Base-by-base conservation (phyloP, 805 yeast genomes). In the Hanseniaspora taiwanica region DNA sequence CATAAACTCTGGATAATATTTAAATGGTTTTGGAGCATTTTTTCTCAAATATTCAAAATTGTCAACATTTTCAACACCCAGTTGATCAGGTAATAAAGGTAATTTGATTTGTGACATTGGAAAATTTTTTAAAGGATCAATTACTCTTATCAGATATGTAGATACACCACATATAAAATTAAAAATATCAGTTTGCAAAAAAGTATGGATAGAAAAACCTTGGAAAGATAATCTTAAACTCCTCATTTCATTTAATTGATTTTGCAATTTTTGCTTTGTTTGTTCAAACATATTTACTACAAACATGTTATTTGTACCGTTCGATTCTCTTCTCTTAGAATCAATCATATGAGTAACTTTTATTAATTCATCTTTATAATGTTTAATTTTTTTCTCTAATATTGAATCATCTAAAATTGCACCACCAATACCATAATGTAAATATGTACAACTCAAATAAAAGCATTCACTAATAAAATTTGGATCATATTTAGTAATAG, bases 391-490 rank as follows among this genome's bases (percentile, higher is more conserved):
- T 46, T 71, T 72, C 13, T 70, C 63, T 24, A 78, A 52, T 43
- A 78, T 73, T 35, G 72, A 76, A 44, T 75, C 73, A 36, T 65
- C 66, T 35, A 74, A 68, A 42, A 71, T 60, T 0, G 81, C 61
- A 38, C 96, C 97, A 19, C 94, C 94, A 33, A 84, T 64, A 34
- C 97, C 98, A 60, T 81, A 91, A 48, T 89, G 87, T 37, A 84
- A 59, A 55, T 80, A 86, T 0, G 94, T 76, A 39, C 81, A 65
- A 5, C 87, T 75, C 42, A 91, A 56, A 52, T 70, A 91, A 58
- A 86, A 91, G 51, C 94, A 80, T 48, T 89, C 91, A 7, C 95
- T 77, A n/a, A 91, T 84, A 56, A 91, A 91, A 52, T 91, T 89
- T 21, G 69, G 56, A 45, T 58, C 54, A 27, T 45, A 45, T n/a